A percentile compares a stretch with the other conserved stretches of the same genome.
Evolutionary conservation across 2,329 filamentous ascomycete genomes (phyloP).

Genomic region (Canariomyces notabilis): DNA sequence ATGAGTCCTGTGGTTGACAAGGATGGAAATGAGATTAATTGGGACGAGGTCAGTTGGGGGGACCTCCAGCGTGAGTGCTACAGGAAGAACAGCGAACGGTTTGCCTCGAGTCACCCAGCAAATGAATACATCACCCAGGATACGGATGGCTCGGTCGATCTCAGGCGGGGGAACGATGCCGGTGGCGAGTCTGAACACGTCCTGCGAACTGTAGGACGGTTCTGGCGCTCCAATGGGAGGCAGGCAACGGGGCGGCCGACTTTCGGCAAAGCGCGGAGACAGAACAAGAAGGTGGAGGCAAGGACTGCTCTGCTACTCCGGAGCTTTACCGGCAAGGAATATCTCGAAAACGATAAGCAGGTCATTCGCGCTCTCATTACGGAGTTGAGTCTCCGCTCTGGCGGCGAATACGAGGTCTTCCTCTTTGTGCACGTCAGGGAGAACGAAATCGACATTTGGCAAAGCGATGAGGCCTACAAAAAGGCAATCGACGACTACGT

Average conservation of each 20-base stretch:
- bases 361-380: constrained; percentile 73
- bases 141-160: constrained; percentile 1
- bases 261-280: not conserved
- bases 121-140: constrained; percentile 31
- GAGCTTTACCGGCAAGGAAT: constrained; percentile 69
- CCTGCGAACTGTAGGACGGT: constrained; percentile 22
- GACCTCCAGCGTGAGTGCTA: constrained; percentile 63
- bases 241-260: constrained; percentile 6
- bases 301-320: constrained; percentile 73
- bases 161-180: constrained; percentile 5
- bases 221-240: constrained; percentile 27
- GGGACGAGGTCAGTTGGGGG: constrained; percentile 66
- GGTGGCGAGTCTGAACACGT: not conserved
- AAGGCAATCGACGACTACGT: constrained; percentile 46
- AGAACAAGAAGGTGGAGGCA: constrained; percentile 31
- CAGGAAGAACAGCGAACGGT: constrained; percentile 62
- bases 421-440: constrained; percentile 74
- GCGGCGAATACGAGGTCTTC: constrained; percentile 76
- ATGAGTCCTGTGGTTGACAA: constrained; percentile 46
- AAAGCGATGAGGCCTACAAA: constrained; percentile 54
- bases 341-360: constrained; percentile 73
- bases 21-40: constrained; percentile 45
- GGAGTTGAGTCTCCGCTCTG: constrained; percentile 69
- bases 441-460: constrained; percentile 49
- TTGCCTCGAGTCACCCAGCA: constrained; percentile 37